phyloP scores from a whole-genome alignment of 306 rosid species.

The Parietaria judaica region DNA sequence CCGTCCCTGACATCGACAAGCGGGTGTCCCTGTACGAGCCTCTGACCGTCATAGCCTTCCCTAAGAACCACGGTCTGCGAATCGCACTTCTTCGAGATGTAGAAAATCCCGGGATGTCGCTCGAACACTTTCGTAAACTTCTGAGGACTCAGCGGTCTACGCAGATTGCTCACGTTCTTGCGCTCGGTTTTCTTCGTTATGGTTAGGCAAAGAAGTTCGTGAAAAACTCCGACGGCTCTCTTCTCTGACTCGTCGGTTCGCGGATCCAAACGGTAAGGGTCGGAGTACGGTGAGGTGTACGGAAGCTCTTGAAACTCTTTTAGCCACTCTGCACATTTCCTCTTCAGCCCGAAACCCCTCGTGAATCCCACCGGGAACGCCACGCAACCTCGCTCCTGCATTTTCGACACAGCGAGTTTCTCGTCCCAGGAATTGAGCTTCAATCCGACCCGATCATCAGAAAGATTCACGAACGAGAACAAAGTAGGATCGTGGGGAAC shows the following conservation, averaged over 20 bases:
- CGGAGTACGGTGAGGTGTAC: constrained; percentile 61
- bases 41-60: constrained; percentile 51
- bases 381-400: constrained; percentile 49
- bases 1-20: constrained; percentile 54
- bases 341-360: constrained; percentile 79
- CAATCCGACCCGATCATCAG: constrained; percentile 64
- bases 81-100: constrained; percentile 63
- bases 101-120: constrained; percentile 90
- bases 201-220: constrained; percentile 79
- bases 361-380: constrained; percentile 76
- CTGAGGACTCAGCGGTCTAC: constrained; percentile 61
- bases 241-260: constrained; percentile 87
- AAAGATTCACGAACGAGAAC: constrained; percentile 49
- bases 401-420: constrained; percentile 51
- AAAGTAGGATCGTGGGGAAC: constrained; percentile 36
- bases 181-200: constrained; percentile 77
- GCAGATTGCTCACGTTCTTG: constrained; percentile 78
- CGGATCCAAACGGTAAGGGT: constrained; percentile 66
- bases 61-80: constrained; percentile 75
- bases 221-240: constrained; percentile 88
- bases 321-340: constrained; percentile 83
- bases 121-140: constrained; percentile 87
- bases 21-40: constrained; percentile 57
- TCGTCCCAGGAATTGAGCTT: constrained; percentile 63
- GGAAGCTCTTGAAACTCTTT: constrained; percentile 89